Conservation (phyloP, 78 protist genomes). For the Mastigamoeba balamuthi region DNA sequence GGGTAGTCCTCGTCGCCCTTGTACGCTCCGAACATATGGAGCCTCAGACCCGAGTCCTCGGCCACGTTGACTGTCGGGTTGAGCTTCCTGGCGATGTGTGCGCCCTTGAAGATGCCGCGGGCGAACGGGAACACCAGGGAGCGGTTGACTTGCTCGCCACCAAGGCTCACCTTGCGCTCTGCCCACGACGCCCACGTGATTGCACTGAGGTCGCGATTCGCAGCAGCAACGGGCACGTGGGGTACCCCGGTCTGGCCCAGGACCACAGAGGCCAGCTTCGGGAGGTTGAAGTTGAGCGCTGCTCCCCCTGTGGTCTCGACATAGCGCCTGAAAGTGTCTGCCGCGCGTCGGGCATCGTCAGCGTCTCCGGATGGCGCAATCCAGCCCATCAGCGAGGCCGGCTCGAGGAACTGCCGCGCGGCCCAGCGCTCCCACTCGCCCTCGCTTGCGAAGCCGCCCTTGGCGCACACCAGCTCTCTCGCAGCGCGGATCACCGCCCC, state of each 20-base stretch:
- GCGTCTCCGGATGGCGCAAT: no score
- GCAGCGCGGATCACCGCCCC: not conserved
- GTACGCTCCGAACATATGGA: slow-evolving; percentile 42
- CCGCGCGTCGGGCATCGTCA: not conserved
- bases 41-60: not conserved
- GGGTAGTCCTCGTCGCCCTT: slow-evolving; percentile 42
- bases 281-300: slow-evolving; percentile 5
- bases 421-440: slow-evolving; percentile 51
- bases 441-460: not conserved
- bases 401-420: not conserved
- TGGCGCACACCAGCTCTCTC: slow-evolving; percentile 5
- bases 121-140: slow-evolving; percentile 42
- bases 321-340: not conserved
- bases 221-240: slow-evolving; percentile 6
- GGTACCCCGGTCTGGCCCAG: slow-evolving; percentile 25
- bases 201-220: slow-evolving; percentile 5
- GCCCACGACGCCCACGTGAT: slow-evolving; percentile 41
- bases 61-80: slow-evolving; percentile 22
- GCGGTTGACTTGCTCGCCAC: slow-evolving; percentile 51
- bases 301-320: slow-evolving; percentile 21
- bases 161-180: slow-evolving; percentile 34
- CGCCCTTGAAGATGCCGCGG: slow-evolving; percentile 12
- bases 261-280: slow-evolving; percentile 26
- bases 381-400: not conserved
- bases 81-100: not conserved